Conservation (phyloP, 1,139 yeast species). For the Diutina mesorugosa region DNA sequence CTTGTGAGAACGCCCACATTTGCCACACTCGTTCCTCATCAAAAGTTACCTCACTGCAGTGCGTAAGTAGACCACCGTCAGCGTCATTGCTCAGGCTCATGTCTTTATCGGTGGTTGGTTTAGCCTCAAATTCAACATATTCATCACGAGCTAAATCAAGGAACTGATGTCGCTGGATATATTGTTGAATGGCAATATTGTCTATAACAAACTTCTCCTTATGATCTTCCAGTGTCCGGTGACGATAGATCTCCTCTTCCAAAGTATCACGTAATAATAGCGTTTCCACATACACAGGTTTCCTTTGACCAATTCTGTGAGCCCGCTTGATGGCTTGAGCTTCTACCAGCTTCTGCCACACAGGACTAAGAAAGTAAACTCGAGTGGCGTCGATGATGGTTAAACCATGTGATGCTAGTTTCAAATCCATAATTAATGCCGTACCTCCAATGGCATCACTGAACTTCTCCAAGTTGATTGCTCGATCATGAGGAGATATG, state of each 20-base stretch:
- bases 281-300: slow-evolving; percentile 52
- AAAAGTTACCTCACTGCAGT: slow-evolving; percentile 7
- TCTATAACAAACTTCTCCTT: slow-evolving; percentile 31
- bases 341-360: slow-evolving; percentile 56
- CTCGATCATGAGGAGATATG: slow-evolving; percentile 35
- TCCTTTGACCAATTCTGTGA: slow-evolving; percentile 55
- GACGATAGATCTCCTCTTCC: slow-evolving; percentile 52
- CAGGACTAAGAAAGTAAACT: slow-evolving; percentile 57
- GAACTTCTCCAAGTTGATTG: slow-evolving; percentile 40
- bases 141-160: slow-evolving; percentile 17
- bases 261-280: slow-evolving; percentile 45
- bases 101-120: not conserved
- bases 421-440: slow-evolving; percentile 51
- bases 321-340: slow-evolving; percentile 69
- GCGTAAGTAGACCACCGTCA: slow-evolving; percentile 15
- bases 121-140: slow-evolving; percentile 16
- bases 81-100: slow-evolving; percentile 4
- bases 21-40: slow-evolving; percentile 18
- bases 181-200: slow-evolving; percentile 46
- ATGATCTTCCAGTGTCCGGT: slow-evolving; percentile 9
- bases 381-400: slow-evolving; percentile 57
- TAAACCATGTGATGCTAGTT: slow-evolving; percentile 58
- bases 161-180: slow-evolving; percentile 35
- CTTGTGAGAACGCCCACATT: slow-evolving; percentile 29
- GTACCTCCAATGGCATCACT: slow-evolving; percentile 28